Base-by-base conservation (phyloP, 352 stramenopile genomes). In the Phytophthora gonapodyides region DNA sequence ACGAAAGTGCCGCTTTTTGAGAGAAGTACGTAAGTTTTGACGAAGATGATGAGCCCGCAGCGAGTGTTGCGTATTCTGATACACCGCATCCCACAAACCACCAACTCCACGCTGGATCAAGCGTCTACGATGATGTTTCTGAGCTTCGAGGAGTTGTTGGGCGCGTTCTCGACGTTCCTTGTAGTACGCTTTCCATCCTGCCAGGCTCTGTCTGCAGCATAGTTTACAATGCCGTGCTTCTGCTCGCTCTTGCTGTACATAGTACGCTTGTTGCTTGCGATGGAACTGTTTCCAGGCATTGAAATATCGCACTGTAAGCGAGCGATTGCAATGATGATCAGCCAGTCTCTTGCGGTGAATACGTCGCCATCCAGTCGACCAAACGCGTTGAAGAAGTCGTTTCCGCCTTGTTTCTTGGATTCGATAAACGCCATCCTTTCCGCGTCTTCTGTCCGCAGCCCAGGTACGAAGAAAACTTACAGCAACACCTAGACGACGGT, bases 41-140 rank as follows among this genome's bases (percentile, higher is more conserved):
- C 67, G 57, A 4, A 82, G 52, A 1, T 56, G 54, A 36, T 61
- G 61, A 19, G 35, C 41, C n/a, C 40, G 71, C 19, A 65, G 30
- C 0, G 60, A 63, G 3, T 50, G 64, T 13, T 71, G 58, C 9
- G 59, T 61, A 10, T 69, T 61, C 57, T 64, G 50, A 35, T 53
- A 44, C 10, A 82, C 73, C 10, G 50, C 42, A 42, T 31, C 38
- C 44, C 46, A 75, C 16, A 80, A 7, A 15, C 49, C 21, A 5
- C 52, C 1, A 1, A 84, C 54, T 5, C 67, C 72, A 7, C 31
- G 42, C 13, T 67, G 69, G 21, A 80, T 36, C 42, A 76, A 55
- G 2, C 27, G 67, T 11, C 9, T 31, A 3, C 27, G 45, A 16
- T 76, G 57, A 15, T 73, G 38, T 3, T 33, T 19, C 10, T 67